Conservation (phyloP, 2,329 filamentous ascomycete species). For the Microsporum canis region DNA sequence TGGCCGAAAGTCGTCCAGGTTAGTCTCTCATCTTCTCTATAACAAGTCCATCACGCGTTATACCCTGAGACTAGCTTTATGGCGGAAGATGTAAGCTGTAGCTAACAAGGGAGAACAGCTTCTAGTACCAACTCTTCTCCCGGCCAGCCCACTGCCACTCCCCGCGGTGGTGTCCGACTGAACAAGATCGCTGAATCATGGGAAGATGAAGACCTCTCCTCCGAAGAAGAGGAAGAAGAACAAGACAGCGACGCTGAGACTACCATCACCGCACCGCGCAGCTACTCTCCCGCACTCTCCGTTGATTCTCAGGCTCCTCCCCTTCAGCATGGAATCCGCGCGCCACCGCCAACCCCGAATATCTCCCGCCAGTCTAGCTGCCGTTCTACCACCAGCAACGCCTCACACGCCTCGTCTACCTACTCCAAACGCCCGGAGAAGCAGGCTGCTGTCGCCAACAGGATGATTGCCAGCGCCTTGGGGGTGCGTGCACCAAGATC, state of each 20-base stretch:
- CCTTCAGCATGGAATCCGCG: constrained; percentile 20
- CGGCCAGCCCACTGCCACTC: background rate
- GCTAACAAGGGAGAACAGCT: background rate
- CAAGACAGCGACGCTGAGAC: constrained; percentile 19
- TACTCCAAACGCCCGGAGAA: constrained; percentile 59
- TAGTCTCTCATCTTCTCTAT: background rate
- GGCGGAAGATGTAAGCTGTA: no score
- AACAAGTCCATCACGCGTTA: background rate
- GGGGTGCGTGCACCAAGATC: constrained; percentile 73
- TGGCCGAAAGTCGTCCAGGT: background rate
- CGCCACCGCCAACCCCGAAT: constrained; percentile 56
- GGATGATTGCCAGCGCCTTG: constrained; percentile 80
- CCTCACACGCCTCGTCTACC: constrained; percentile 8
- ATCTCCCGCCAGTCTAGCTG: constrained; percentile 29
- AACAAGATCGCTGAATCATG: constrained; percentile 54
- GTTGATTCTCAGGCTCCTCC: constrained; percentile 20
- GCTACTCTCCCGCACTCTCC: constrained; percentile 20
- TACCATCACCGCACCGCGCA: constrained; percentile 19
- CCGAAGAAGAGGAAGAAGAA: constrained; percentile 34
- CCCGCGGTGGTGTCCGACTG: background rate
- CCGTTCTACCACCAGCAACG: constrained; percentile 7
- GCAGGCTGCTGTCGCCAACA: constrained; percentile 77
- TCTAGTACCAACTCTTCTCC: background rate
- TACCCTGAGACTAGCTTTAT: background rate
- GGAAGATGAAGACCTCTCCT: constrained; percentile 56